Conservation (phyloP, 768 basidiomycete genomes). For the Crepidotus variabilis region DNA sequence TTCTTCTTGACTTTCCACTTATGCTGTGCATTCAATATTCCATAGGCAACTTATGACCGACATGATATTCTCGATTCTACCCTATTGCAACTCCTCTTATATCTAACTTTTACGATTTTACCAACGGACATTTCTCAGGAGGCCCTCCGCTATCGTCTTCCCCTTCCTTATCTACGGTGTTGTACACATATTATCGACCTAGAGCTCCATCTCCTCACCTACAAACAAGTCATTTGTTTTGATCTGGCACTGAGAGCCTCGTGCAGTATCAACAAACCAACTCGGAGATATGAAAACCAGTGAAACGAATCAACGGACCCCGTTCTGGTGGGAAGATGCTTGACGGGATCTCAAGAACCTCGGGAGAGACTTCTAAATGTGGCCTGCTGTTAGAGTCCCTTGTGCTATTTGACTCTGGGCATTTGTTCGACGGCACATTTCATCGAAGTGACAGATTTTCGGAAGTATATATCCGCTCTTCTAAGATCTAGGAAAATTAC, state of each 20-base stretch:
- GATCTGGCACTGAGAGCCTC: conserved; percentile 25
- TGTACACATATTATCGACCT: conserved; percentile 24
- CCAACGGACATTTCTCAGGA: conserved; percentile 22
- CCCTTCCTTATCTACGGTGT: conserved; percentile 26
- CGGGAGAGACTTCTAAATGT: conserved; percentile 31
- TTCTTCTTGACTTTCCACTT: background rate
- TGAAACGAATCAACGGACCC: conserved; percentile 15
- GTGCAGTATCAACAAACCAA: conserved; percentile 23
- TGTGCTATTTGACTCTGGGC: conserved; percentile 16
- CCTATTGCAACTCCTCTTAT: conserved; percentile 14
- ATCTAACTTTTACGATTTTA: conserved; percentile 18
- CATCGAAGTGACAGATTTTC: conserved; percentile 18
- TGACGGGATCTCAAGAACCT: conserved; percentile 15
- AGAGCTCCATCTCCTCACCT: conserved; percentile 13
- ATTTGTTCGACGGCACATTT: conserved; percentile 15
- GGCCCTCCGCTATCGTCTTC: conserved; percentile 15
- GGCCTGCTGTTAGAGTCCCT: conserved; percentile 13
- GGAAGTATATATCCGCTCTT: conserved; percentile 12
- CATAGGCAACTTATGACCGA: conserved; percentile 26
- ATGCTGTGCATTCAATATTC: background rate
- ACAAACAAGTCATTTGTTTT: conserved; percentile 25
- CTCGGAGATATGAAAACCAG: conserved; percentile 18
- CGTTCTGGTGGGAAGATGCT: conserved; percentile 9
- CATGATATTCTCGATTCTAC: conserved; percentile 28
- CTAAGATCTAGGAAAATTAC: conserved; percentile 25